Evolutionary conservation across 1,139 yeast species (phyloP), one percentile per base, ranked within the genome.

Genomic region (Yamadazyma mexicana): DNA sequence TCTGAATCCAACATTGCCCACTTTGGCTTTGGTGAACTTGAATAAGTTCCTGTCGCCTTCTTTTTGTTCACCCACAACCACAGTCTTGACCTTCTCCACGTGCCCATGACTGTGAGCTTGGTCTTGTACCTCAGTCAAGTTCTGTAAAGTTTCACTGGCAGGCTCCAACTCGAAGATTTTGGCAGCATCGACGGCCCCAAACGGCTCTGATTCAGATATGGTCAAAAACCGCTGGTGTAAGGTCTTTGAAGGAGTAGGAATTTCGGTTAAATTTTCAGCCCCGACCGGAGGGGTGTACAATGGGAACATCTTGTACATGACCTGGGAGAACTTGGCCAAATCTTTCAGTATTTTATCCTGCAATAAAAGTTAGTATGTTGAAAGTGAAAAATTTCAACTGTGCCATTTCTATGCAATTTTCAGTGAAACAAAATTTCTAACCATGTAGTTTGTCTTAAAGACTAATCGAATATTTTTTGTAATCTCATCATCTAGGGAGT

Each of bases 131-230:
- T 81, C 78, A 9, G 88, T 71, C 48, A 87, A 73, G 54, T 76
- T 76, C 50, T 80, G 79, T 52, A 88, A 73, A 3, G 94, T 85
- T 33, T 75, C 81, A 38, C 80, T 77, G 31, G 98, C 97, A 16
- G 96, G 95, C 58, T 87, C 92, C 49, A 91, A 73, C 34, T 77
- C 89, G 51, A 87, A 79, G 33, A 86, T 77, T 45, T 80, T 70
- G 37, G 98, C 96, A n/a, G 98, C 97, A 58, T 92, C 98, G 7
- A 89, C 77, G 6, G 98, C 96, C 4, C 97, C 97, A 61, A 91
- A 91, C n/a, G 96, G 96, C 64, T 89, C 95, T 16, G 91, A 82
- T 66, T 92, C 98, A 11, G 96, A 92, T 59, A 92, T 83, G 17
- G 95, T 85, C 59, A 88, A 66, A 69, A 89, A 91, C 49, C 95